Base-by-base conservation (phyloP, 192 early-diverging fungal genomes). In the Oehlia diaphana region DNA sequence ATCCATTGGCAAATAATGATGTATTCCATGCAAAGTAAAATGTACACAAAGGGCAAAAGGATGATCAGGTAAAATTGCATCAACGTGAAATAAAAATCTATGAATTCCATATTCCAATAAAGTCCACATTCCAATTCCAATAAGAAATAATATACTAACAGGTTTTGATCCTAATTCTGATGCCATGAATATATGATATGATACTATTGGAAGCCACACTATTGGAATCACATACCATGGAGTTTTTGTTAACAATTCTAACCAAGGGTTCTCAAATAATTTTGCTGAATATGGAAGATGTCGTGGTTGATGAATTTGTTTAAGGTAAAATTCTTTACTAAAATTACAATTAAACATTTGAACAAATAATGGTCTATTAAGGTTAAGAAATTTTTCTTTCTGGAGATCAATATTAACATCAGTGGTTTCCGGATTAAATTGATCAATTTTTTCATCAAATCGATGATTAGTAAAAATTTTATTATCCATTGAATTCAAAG, bases 1-100 rank as follows among this genome's bases (percentile, higher is more conserved):
- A 81, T 99, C 96, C 96, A 97, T 97, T 12, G 97, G 97, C 37
- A 99, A 83, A 84, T 93, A 97, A 82, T 99, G 96, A 84, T 99
- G 97, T 47, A 99, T 94, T 26, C 97, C 97, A 82, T 99, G 97
- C 35, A 96, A 87, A 81, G 94, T 75, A 82, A 99, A 99, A 80
- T 99, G 97, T 9, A 92, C 74, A 6, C 89, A 84, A 78, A 96
- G 88, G 19, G 92, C 91, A 42, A 91, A 72, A 26, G 90, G 92
- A 72, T 94, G 89, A 82, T 97, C 95, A 39, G 97, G 97, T 61
- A 99, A 84, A 74, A 91, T 83, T 13, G 92, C 90, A 83, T 99
- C 97, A 62, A 97, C 82, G 82, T 99, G 97, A 85, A 99, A 99
- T 44, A 96, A 80, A 84, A 95, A 99, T 13, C 97, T 90, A 84